Percentiles rank a stretch among this genome's conserved stretches.
These are phyloP conservation scores for Puccinia hordei DNA, from an alignment of 1,284 basidiomycete genomes.

Conservation along the genomic window DNA sequence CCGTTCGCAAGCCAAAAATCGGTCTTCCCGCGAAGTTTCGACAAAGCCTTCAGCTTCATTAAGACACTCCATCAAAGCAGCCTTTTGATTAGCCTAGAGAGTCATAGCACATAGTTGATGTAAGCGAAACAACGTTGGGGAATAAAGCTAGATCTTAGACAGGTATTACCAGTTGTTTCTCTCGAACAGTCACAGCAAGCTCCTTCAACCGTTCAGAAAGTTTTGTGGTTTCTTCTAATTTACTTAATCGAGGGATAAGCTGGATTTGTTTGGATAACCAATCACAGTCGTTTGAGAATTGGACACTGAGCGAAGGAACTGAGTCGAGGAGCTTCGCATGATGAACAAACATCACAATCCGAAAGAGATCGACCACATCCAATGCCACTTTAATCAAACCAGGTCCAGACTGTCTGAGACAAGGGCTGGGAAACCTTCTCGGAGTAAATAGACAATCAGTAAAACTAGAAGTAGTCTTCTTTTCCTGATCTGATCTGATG, in stretches of 20 bases:
- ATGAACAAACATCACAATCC: conserved; percentile 76
- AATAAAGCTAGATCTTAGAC: conserved; percentile 61
- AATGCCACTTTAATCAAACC: conserved; percentile 67
- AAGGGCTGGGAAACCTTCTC: conserved; percentile 34
- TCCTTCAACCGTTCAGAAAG: conserved; percentile 59
- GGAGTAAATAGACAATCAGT: neutral
- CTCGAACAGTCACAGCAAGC: neutral
- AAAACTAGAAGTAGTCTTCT: neutral
- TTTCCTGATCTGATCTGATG: neutral
- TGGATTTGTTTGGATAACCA: conserved; percentile 65
- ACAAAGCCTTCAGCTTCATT: conserved; percentile 72
- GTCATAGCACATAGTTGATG: neutral
- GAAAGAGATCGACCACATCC: conserved; percentile 76
- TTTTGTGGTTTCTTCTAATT: conserved; percentile 62
- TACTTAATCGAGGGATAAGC: conserved; percentile 61
- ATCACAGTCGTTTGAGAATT: conserved; percentile 81
- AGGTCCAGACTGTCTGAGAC: conserved; percentile 53
- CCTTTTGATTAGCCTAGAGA: conserved; percentile 63
- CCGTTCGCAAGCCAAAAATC: conserved; percentile 74
- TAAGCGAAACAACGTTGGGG: conserved; percentile 13
- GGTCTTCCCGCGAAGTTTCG: conserved; percentile 72
- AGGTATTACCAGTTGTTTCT: conserved; percentile 62
- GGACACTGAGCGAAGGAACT: conserved; percentile 69
- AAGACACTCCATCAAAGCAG: conserved; percentile 63
- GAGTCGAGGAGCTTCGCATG: conserved; percentile 65